These are phyloP conservation scores for Candida dendrica DNA, from an alignment of 805 yeast genomes.

Conservation along the genomic window DNA sequence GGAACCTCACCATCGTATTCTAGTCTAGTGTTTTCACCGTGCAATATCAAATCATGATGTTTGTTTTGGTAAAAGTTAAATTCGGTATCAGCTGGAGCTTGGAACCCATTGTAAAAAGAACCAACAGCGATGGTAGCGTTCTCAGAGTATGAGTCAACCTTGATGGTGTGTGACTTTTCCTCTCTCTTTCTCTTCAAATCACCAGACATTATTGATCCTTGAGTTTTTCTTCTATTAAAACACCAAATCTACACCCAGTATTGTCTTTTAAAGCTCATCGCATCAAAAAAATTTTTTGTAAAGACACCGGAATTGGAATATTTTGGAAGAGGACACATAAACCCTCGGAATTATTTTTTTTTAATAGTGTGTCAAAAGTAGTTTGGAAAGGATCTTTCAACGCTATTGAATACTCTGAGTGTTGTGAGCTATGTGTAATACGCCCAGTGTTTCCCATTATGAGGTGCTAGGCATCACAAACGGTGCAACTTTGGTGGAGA, in stretches of 20 bases:
- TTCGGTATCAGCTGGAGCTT: constrained; percentile 47
- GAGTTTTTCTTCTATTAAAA: not conserved
- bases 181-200: constrained; percentile 27
- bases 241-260: not conserved
- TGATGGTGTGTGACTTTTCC: constrained; percentile 31
- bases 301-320: not conserved
- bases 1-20: constrained; percentile 60
- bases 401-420: too few relatives aligned
- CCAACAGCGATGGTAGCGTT: constrained; percentile 51
- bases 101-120: constrained; percentile 74
- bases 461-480: constrained; percentile 47
- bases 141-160: constrained; percentile 28
- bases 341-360: too few relatives aligned
- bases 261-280: constrained; percentile 1
- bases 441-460: constrained; percentile 33
- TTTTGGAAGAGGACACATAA: too few relatives aligned
- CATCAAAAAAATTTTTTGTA: constrained; percentile 1
- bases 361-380: too few relatives aligned
- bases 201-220: constrained; percentile 6
- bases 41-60: constrained; percentile 43
- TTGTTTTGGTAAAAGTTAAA: constrained; percentile 53
- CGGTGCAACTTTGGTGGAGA: constrained; percentile 28
- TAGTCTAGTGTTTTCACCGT: constrained; percentile 70
- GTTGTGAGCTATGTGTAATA: not conserved
- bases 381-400: too few relatives aligned